Evolutionary conservation across 83 land plant species (phyloP).

Genomic region (Isoetes engelmannii): DNA sequence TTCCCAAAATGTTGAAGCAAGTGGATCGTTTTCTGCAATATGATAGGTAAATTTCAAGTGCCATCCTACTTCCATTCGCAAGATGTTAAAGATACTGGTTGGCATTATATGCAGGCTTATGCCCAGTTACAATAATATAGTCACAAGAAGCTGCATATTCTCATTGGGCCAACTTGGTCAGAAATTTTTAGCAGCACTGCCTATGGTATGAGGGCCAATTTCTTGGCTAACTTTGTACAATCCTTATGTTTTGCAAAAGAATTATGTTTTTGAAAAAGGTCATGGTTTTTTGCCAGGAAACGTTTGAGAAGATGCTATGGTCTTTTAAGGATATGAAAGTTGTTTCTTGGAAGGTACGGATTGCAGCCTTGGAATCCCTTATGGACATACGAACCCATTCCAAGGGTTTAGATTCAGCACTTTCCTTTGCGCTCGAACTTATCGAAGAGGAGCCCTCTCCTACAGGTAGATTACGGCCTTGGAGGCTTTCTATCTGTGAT

Average conservation of each 20-base stretch:
- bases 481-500: neutral
- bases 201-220: constrained; percentile 39
- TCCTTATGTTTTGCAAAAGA: neutral
- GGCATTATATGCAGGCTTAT: constrained; percentile 46
- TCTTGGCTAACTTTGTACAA: neutral
- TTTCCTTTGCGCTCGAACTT: constrained; percentile 43
- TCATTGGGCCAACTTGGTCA: constrained; percentile 63
- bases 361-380: constrained; percentile 49
- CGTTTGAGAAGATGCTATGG: constrained; percentile 36
- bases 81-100: no score
- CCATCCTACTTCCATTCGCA: neutral
- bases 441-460: constrained; percentile 48
- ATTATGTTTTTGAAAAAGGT: neutral
- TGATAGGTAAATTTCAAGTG: constrained; percentile 55
- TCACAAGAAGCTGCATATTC: constrained; percentile 80
- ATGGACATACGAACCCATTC: constrained; percentile 49
- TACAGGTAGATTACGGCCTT: constrained; percentile 38
- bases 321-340: constrained; percentile 32
- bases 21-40: constrained; percentile 80
- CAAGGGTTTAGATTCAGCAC: constrained; percentile 49
- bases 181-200: constrained; percentile 42
- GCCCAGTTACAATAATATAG: constrained; percentile 84
- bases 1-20: constrained; percentile 71
- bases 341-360: constrained; percentile 50
- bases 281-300: constrained; percentile 36